A percentile compares a stretch with the other conserved stretches of the same genome.
phyloP scores from a whole-genome alignment of 495 filamentous ascomycete species.

The Aspergillus olivimuriae region DNA sequence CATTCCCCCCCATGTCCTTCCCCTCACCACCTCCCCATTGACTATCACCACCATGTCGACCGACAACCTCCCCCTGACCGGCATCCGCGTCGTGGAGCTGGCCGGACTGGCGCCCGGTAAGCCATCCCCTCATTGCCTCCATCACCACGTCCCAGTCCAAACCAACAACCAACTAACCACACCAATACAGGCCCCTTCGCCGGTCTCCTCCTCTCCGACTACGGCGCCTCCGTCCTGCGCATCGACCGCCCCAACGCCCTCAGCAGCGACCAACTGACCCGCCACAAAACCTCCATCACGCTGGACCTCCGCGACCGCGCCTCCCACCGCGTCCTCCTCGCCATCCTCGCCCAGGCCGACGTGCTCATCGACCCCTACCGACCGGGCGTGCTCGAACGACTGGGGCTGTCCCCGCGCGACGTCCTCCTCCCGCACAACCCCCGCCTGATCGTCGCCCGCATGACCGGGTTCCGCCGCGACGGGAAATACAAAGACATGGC shows the following conservation, averaged over 20 bases:
- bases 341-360: slow-evolving; percentile 58
- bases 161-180: slow-evolving; percentile 3
- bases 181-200: slow-evolving; percentile 66
- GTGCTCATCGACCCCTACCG: slow-evolving; percentile 90
- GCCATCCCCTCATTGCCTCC: slow-evolving; percentile 3
- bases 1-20: too few relatives aligned
- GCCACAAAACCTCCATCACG: slow-evolving; percentile 70
- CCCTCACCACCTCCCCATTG: too few relatives aligned
- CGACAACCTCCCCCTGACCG: slow-evolving; percentile 50
- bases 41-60: slow-evolving; percentile 8
- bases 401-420: slow-evolving; percentile 60
- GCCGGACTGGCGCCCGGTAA: slow-evolving; percentile 82
- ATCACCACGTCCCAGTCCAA: too few relatives aligned
- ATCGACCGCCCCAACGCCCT: slow-evolving; percentile 60
- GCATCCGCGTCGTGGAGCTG: slow-evolving; percentile 80
- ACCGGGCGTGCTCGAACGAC: slow-evolving; percentile 79
- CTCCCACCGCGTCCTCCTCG: slow-evolving; percentile 58
- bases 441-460: slow-evolving; percentile 71
- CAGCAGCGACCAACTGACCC: slow-evolving; percentile 60
- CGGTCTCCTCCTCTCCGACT: slow-evolving; percentile 82
- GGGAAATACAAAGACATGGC: slow-evolving; percentile 83
- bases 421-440: slow-evolving; percentile 62
- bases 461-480: slow-evolving; percentile 85
- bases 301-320: slow-evolving; percentile 65
- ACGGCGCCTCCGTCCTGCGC: slow-evolving; percentile 80